Percentiles rank a stretch among this genome's conserved stretches.
Evolutionary conservation across 1,139 yeast genomes (phyloP).

Genomic region (Cylindricascospora bacillispora): DNA sequence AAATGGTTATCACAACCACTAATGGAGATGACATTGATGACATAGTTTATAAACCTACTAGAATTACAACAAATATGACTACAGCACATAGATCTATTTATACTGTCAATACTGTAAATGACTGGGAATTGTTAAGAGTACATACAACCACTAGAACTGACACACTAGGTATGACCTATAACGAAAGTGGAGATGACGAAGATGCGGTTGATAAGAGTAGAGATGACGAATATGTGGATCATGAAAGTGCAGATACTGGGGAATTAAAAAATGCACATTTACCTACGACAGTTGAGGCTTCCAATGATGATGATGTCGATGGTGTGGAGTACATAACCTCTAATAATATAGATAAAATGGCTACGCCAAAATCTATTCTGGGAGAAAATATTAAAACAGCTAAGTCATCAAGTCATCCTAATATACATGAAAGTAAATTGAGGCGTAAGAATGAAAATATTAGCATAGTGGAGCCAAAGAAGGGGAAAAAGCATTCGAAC

Average conservation of each 20-base stretch:
- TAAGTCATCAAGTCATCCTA: too few relatives aligned
- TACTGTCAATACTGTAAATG: slow-evolving; percentile 21
- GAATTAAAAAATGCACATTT: slow-evolving; percentile 3
- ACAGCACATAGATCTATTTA: slow-evolving; percentile 22
- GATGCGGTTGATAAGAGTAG: slow-evolving; percentile 1
- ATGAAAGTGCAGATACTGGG: background rate
- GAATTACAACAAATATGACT: slow-evolving; percentile 15
- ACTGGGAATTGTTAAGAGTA: slow-evolving; percentile 15
- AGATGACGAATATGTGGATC: slow-evolving; percentile 1
- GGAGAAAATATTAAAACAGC: slow-evolving; percentile 4
- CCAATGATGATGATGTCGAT: background rate
- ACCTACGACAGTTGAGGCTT: slow-evolving; percentile 1
- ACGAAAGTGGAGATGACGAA: background rate
- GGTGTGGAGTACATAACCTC: too few relatives aligned
- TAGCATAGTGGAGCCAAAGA: slow-evolving; percentile 3
- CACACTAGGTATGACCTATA: background rate
- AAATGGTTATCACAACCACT: background rate
- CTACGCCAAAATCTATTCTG: slow-evolving; percentile 1
- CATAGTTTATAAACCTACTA: slow-evolving; percentile 5
- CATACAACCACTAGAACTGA: slow-evolving; percentile 1
- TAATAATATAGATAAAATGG: too few relatives aligned
- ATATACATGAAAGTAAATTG: too few relatives aligned
- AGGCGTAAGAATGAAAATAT: background rate
- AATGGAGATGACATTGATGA: background rate
- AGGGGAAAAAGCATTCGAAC: slow-evolving; percentile 6